Conservation (phyloP, 768 basidiomycete species). For the Chalciporus pseudorubinellus region DNA sequence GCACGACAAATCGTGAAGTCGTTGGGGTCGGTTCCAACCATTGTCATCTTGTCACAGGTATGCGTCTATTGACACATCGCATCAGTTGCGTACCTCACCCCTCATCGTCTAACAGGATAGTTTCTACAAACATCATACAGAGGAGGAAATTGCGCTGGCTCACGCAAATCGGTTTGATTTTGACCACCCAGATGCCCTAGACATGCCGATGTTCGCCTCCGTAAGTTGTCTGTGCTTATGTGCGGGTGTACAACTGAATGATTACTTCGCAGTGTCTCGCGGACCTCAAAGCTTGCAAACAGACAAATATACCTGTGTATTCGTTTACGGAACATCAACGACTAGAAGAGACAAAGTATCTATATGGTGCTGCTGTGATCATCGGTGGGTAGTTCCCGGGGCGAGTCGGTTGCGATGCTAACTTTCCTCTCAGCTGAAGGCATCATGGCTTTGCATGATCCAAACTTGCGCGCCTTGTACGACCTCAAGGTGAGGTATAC, state of each 20-base stretch:
- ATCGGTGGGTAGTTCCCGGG: conserved; percentile 52
- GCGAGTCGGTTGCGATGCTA: neutral
- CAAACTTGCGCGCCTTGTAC: conserved; percentile 73
- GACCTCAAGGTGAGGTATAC: conserved; percentile 75
- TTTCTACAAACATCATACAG: conserved; percentile 82
- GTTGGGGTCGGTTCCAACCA: conserved; percentile 80
- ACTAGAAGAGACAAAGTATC: conserved; percentile 73
- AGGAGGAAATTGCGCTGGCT: conserved; percentile 80
- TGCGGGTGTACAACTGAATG: neutral
- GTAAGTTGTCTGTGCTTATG: conserved; percentile 41
- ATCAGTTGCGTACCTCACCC: neutral
- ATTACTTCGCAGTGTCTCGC: conserved; percentile 60
- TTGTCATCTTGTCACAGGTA: conserved; percentile 90
- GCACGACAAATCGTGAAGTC: conserved; percentile 77
- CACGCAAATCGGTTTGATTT: conserved; percentile 80
- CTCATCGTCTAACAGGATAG: conserved; percentile 60
- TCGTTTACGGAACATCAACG: conserved; percentile 91
- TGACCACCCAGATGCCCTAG: conserved; percentile 91
- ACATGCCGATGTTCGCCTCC: conserved; percentile 81
- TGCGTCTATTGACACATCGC: conserved; percentile 3
- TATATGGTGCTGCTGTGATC: conserved; percentile 92
- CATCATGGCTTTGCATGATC: conserved; percentile 86
- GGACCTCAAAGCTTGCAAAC: conserved; percentile 82
- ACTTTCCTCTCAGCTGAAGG: conserved; percentile 64
- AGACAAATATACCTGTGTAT: conserved; percentile 89